Evolutionary conservation across 345 rosid species (phyloP).

Genomic region (Bruguiera gymnorhiza): DNA sequence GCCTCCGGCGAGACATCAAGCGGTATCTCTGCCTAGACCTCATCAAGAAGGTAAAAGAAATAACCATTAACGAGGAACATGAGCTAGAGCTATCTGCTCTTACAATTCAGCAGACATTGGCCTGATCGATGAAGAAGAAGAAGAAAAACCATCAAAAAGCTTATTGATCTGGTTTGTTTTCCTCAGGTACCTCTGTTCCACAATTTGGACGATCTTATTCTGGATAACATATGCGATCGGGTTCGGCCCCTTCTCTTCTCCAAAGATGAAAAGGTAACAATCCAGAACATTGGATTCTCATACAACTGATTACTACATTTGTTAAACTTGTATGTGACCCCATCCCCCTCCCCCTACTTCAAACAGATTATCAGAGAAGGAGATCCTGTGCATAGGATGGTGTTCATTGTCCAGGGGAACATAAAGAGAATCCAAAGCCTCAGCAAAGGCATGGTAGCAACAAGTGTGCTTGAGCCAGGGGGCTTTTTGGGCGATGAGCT

Average conservation of each 20-base stretch:
- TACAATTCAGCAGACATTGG: too few species aligned
- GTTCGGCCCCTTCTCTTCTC: conserved; percentile 74
- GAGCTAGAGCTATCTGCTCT: too few species aligned
- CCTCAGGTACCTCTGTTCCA: conserved; percentile 76
- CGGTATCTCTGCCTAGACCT: conserved; percentile 83
- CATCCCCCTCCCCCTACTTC: not conserved
- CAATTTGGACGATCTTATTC: conserved; percentile 73
- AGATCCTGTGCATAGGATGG: conserved; percentile 80
- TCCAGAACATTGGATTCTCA: not conserved
- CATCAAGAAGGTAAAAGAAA: conserved; percentile 57
- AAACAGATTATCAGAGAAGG: conserved; percentile 85
- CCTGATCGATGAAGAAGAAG: too few species aligned
- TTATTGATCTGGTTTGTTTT: too few species aligned
- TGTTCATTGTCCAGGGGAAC: conserved; percentile 60
- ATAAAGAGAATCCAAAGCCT: conserved; percentile 60
- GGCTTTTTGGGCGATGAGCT: conserved; percentile 87
- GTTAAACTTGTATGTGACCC: too few species aligned
- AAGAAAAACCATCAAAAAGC: too few species aligned
- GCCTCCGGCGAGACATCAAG: conserved; percentile 82
- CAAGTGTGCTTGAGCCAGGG: conserved; percentile 66
- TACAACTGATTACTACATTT: not conserved
- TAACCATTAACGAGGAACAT: not conserved
- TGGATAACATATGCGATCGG: conserved; percentile 88
- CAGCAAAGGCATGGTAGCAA: conserved; percentile 73
- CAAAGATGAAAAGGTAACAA: conserved; percentile 74